Percentiles rank a stretch among this genome's conserved stretches.
These are phyloP conservation scores for Corniculantispora saksenae DNA, from an alignment of 2,329 filamentous ascomycete species.

Conservation along the genomic window DNA sequence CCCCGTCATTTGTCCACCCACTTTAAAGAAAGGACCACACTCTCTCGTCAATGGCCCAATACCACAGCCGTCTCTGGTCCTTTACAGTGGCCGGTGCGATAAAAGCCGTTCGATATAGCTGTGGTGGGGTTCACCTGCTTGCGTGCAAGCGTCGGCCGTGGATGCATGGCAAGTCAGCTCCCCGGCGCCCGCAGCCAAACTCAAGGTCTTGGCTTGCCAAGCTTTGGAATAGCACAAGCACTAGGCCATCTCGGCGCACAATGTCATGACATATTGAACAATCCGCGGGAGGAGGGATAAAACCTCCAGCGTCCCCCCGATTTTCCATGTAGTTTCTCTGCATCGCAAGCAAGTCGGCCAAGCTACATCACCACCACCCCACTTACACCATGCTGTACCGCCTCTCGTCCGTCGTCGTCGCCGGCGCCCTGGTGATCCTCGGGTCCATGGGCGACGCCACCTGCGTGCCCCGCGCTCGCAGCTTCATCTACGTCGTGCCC, in stretches of 20 bases:
- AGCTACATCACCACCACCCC: background rate
- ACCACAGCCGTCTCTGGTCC: too few relatives aligned
- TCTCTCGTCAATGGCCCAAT: too few relatives aligned
- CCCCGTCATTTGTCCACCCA: too few relatives aligned
- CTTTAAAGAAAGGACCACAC: too few relatives aligned
- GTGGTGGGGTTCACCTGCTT: too few relatives aligned
- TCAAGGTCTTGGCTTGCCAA: background rate
- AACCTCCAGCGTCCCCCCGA: background rate
- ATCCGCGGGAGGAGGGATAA: background rate
- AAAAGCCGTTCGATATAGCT: too few relatives aligned
- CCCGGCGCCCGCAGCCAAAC: too few relatives aligned
- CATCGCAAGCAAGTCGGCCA: background rate
- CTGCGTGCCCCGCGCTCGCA: background rate
- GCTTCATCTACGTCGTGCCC: slow-evolving; percentile 36
- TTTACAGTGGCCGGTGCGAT: too few relatives aligned
- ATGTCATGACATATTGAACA: background rate
- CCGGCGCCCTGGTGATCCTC: background rate
- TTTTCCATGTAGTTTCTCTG: background rate
- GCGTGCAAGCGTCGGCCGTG: too few relatives aligned
- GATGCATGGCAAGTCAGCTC: too few relatives aligned
- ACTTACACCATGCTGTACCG: background rate
- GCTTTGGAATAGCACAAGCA: background rate
- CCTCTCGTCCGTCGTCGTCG: slow-evolving; percentile 1
- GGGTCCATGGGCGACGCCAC: background rate
- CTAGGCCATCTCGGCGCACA: background rate